A percentile compares a stretch with the other conserved stretches of the same genome.
phyloP scores from a whole-genome alignment of 495 filamentous ascomycete species.

The Aspergillus baeticus region DNA sequence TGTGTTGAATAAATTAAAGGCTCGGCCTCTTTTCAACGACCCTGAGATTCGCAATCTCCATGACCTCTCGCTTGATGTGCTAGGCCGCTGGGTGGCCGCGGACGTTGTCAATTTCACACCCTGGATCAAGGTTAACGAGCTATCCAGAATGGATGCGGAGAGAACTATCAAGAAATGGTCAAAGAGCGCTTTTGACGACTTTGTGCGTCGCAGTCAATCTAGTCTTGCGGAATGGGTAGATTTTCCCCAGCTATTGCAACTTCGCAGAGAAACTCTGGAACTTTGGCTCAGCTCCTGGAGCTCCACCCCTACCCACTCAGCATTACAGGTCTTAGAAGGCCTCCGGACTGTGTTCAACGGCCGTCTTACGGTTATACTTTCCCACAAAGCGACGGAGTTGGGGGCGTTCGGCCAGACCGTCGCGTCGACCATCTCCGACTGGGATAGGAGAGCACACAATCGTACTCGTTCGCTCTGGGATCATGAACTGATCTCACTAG shows the following conservation, averaged over 20 bases:
- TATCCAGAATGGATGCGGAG: constrained; percentile 62
- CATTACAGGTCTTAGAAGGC: constrained; percentile 62
- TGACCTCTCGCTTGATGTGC: constrained; percentile 76
- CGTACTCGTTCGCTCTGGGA: constrained; percentile 60
- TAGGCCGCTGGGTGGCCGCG: constrained; percentile 77
- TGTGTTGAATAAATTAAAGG: constrained; percentile 66
- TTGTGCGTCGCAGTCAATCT: constrained; percentile 58
- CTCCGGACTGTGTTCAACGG: constrained; percentile 68
- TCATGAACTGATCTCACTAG: constrained; percentile 47
- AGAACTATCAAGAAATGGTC: constrained; percentile 75
- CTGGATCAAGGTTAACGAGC: constrained; percentile 82
- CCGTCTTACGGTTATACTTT: constrained; percentile 58
- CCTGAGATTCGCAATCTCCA: constrained; percentile 60
- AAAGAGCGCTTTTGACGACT: constrained; percentile 60
- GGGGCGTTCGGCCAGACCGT: constrained; percentile 56
- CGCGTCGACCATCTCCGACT: constrained; percentile 45
- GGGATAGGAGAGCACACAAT: constrained; percentile 50
- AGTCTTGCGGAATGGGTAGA: constrained; percentile 55
- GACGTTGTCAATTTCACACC: constrained; percentile 87
- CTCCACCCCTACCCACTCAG: constrained; percentile 41
- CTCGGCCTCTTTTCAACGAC: constrained; percentile 67
- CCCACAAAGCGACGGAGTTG: constrained; percentile 56
- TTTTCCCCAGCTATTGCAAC: constrained; percentile 63
- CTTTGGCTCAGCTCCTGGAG: constrained; percentile 64
- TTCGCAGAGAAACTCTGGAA: constrained; percentile 68